Conservation (phyloP, 768 basidiomycete genomes). For the Tricholoma furcatifolium region DNA sequence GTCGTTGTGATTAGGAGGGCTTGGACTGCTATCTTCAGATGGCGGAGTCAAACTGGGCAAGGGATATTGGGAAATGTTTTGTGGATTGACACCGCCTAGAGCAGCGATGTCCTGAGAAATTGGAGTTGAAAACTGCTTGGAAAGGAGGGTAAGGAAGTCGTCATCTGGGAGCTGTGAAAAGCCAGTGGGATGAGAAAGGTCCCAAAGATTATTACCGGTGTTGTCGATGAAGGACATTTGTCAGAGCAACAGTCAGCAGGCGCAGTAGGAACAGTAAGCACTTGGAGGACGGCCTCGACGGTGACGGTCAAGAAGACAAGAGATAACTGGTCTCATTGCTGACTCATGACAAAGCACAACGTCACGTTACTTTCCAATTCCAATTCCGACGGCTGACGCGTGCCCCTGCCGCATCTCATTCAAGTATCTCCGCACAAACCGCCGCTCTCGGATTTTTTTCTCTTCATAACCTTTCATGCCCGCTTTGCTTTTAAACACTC, state of each 20-base stretch:
- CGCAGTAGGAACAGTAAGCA: slow-evolving; percentile 5
- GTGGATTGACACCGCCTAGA: slow-evolving; percentile 55
- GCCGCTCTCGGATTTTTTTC: slow-evolving; percentile 5
- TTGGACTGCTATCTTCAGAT: slow-evolving; percentile 78
- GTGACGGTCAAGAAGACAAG: slow-evolving; percentile 12
- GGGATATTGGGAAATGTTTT: slow-evolving; percentile 51
- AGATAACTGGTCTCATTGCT: slow-evolving; percentile 18
- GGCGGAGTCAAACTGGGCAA: slow-evolving; percentile 56
- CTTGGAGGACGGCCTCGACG: not conserved
- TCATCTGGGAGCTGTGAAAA: slow-evolving; percentile 70
- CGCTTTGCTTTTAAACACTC: too few species aligned
- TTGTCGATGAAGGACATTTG: slow-evolving; percentile 49
- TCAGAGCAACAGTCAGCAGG: slow-evolving; percentile 2
- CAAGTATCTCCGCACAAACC: slow-evolving; percentile 12
- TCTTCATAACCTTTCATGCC: not conserved
- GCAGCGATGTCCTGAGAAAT: slow-evolving; percentile 18
- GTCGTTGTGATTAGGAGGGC: slow-evolving; percentile 56
- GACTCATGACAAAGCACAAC: slow-evolving; percentile 18
- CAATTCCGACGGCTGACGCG: slow-evolving; percentile 8
- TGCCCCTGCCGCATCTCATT: not conserved
- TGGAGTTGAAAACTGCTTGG: slow-evolving; percentile 59
- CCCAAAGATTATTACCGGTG: slow-evolving; percentile 54
- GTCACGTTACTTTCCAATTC: slow-evolving; percentile 11
- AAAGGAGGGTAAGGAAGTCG: slow-evolving; percentile 74
- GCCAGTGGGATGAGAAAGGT: slow-evolving; percentile 54